Evolutionary conservation across 805 yeast species (phyloP), one percentile per base, ranked within the genome.

Genomic region (Maudiozyma turicensis): DNA sequence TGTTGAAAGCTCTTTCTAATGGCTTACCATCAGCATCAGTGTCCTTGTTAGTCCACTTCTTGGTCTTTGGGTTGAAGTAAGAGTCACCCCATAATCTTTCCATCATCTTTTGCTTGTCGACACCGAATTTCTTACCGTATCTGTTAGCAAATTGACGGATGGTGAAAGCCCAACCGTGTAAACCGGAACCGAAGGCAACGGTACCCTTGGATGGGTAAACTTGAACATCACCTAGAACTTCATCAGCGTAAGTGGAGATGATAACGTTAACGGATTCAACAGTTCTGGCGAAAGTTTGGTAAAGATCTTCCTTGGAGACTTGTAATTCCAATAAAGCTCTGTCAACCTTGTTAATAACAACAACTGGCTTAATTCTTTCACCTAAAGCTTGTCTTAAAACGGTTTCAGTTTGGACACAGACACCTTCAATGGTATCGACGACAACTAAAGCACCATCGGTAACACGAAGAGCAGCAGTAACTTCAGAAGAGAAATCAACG

Each of bases 141-240:
- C 96, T 87, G 77, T 79, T 75, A 67, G 98, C 97, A 66, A 91
- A 91, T 81, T 91, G 98, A 77, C 99, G 88, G 72, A 91, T 85
- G 66, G 99, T 91, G 91, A 91, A 91, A 72, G 97, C 98, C 99
- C 99, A 91, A 77, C 99, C 99, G 84, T 91, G 99, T 72, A 91
- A 81, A 86, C 98, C 99, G 74, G 98, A 93, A 81, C 96, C 98
- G 77, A 91, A 91, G 65, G 99, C 99, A 71, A 91, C 96, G 74
- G 98, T 91, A 80, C 99, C 99, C 72, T 76, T 75, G 74, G 91
- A 95, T 76, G 99, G 99, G 95, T 84, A 91, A 59, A 91, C 98
- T 81, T 91, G 98, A 68, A 80, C 84, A 70, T 91, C 98, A 80
- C 99, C 99, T 59, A 91, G 75, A 56, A 79, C 74, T 75, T 80